These are phyloP conservation scores for Furcasterigmium sp. DNA, from an alignment of 2,329 filamentous ascomycete species.

Conservation along the genomic window DNA sequence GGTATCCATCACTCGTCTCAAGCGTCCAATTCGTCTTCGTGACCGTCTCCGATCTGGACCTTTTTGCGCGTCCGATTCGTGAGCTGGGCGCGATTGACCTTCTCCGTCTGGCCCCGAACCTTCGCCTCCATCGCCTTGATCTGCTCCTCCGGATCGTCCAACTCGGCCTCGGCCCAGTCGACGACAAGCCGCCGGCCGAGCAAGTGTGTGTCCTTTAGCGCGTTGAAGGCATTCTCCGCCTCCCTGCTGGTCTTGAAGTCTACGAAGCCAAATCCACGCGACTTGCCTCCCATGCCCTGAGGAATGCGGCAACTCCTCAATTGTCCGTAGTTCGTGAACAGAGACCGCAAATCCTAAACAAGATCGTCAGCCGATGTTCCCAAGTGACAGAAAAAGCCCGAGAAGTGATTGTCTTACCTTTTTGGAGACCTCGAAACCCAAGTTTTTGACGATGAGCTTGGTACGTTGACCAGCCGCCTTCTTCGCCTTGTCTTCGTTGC, in stretches of 20 bases:
- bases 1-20: slow-evolving; percentile 2
- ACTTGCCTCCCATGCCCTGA: slow-evolving; percentile 85
- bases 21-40: slow-evolving; percentile 34
- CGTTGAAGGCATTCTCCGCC: slow-evolving; percentile 84
- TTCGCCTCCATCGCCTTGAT: slow-evolving; percentile 97
- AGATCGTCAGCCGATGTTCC: background rate
- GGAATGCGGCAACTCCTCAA: slow-evolving; percentile 89
- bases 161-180: slow-evolving; percentile 85
- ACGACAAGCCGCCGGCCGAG: slow-evolving; percentile 84
- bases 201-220: slow-evolving; percentile 87
- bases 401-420: slow-evolving; percentile 38
- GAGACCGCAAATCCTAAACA: slow-evolving; percentile 63
- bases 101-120: slow-evolving; percentile 83
- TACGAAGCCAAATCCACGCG: slow-evolving; percentile 93
- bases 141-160: slow-evolving; percentile 89
- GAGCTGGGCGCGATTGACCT: slow-evolving; percentile 84
- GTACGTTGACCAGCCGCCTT: slow-evolving; percentile 72
- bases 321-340: slow-evolving; percentile 88
- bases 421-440: slow-evolving; percentile 92
- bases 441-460: slow-evolving; percentile 96
- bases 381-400: background rate
- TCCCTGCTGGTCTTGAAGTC: slow-evolving; percentile 91
- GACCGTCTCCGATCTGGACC: slow-evolving; percentile 76
- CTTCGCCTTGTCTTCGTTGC: slow-evolving; percentile 77
- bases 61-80: slow-evolving; percentile 79